Evolutionary conservation across 805 yeast genomes (phyloP).

Genomic region (Saccharomycopsis fibuligera): DNA sequence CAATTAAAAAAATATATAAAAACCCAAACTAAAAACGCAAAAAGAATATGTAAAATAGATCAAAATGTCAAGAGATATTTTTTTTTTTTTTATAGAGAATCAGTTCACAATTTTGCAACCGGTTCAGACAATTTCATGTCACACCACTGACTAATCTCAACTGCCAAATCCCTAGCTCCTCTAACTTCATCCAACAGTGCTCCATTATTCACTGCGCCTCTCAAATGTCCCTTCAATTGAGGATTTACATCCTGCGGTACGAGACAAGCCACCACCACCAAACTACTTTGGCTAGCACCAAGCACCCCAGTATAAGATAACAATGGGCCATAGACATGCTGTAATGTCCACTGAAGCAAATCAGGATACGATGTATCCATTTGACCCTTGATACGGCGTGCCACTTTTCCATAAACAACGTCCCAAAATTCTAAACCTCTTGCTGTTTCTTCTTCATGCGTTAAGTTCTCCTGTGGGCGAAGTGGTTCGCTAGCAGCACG

Average conservation of each 20-base stretch:
- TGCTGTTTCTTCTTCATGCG: conserved; percentile 22
- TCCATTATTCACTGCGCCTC: conserved; percentile 80
- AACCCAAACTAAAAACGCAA: neutral
- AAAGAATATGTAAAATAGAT: neutral
- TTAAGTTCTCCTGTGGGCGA: conserved; percentile 27
- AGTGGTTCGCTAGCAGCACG: conserved; percentile 29
- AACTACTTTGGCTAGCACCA: conserved; percentile 61
- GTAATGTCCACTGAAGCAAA: conserved; percentile 64
- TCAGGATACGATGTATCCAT: conserved; percentile 78
- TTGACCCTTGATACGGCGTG: conserved; percentile 59
- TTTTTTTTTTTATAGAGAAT: too few species aligned
- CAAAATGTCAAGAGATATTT: neutral
- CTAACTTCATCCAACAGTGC: conserved; percentile 57
- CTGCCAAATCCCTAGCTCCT: conserved; percentile 54
- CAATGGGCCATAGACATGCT: conserved; percentile 72
- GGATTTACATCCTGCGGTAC: conserved; percentile 93
- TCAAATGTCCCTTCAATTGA: conserved; percentile 83
- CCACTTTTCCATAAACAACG: conserved; percentile 67
- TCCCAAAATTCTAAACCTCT: conserved; percentile 69
- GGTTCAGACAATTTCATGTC: conserved; percentile 57
- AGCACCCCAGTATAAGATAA: conserved; percentile 63
- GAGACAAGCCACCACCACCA: conserved; percentile 70
- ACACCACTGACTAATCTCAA: conserved; percentile 66
- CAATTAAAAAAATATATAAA: neutral
- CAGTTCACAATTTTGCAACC: conserved; percentile 44